Conservation (phyloP, 2,329 filamentous ascomycete species). For the Cadophora gregata region DNA sequence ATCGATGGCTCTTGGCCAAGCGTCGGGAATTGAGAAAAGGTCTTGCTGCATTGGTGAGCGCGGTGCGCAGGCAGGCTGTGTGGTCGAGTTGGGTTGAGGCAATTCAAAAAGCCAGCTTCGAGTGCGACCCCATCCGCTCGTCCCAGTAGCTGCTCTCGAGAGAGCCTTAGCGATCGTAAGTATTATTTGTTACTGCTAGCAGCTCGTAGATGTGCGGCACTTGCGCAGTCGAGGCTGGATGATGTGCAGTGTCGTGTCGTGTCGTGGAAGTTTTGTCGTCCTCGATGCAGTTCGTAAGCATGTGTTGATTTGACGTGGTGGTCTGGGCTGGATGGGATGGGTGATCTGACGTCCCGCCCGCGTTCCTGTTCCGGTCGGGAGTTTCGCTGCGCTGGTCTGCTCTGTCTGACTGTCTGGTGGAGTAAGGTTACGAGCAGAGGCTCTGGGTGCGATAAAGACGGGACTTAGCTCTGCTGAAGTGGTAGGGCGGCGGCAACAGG, state of each 20-base stretch:
- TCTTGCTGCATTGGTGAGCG: constrained; percentile 35
- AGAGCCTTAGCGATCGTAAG: constrained; percentile 21
- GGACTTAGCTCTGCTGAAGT: not conserved
- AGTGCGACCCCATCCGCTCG: constrained; percentile 35
- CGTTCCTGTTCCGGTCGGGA: constrained; percentile 1
- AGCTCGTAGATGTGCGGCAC: not conserved
- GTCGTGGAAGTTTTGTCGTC: constrained; percentile 7
- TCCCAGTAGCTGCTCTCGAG: constrained; percentile 21
- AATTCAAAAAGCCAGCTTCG: constrained; percentile 27
- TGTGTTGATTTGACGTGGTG: not conserved
- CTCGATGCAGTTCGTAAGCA: not conserved
- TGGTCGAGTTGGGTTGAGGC: not conserved
- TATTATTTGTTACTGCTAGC: not conserved
- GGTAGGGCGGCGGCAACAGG: not conserved
- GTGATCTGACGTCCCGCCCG: not conserved
- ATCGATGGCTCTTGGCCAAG: constrained; percentile 34
- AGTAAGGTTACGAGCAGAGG: not conserved
- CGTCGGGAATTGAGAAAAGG: constrained; percentile 25
- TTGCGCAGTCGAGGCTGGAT: constrained; percentile 2
- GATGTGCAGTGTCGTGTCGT: not conserved
- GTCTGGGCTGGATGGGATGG: not conserved
- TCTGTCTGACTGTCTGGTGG: not conserved
- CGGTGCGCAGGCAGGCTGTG: constrained; percentile 26
- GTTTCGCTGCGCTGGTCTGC: not conserved
- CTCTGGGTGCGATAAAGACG: not conserved